Base-by-base conservation (phyloP, 768 basidiomycete genomes). In the Suillus sp. region DNA sequence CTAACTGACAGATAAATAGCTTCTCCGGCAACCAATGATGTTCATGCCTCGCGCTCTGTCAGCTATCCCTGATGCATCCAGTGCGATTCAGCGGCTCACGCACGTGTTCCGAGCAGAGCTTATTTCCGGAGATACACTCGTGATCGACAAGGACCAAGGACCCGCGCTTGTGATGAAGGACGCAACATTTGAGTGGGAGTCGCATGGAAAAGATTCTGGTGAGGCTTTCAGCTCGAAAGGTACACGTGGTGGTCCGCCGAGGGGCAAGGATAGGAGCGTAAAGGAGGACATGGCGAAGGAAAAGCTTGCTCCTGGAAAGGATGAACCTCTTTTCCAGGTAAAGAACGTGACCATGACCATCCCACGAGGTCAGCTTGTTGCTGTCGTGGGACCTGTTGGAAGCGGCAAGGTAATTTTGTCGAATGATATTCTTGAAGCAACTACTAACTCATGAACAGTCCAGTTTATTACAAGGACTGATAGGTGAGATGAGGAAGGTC, bases 11-110 rank as follows among this genome's bases (percentile, higher is more conserved):
- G 25, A 40, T 18, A 60, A 60, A 25, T 75, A 86, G 78, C 80
- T 91, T 25, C 81, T 90, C 40, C 83, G 88, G 16, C 88, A 90
- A 71, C 88, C 89, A 0, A 83, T 88, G 79, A 83, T 86, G 83
- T 86, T 86, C 72, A 74, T 88, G 40, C 86, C 86, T 16, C 81
- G 86, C 7, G 83, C 84, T 2, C 75, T 90, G 10, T 86, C 87
- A 11, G 81, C 84, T 10, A 83, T 84, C 43, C 81, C 86, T 0
- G 89, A 92, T 68, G 89, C 88, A 1, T 78, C 80, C 61, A 90
- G 84, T 69, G 89, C 89, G 0, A 73, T 91, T 37, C 70, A 74
- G 22, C 82, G 89, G 16, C 75, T 89, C 0, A 72, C 73, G 7
- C 69, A 69, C 20, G 76, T 89, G 2, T 67, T 67, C 59, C 73